Base-by-base conservation (phyloP, 441 rosid genomes). In the Populus tomentosa region DNA sequence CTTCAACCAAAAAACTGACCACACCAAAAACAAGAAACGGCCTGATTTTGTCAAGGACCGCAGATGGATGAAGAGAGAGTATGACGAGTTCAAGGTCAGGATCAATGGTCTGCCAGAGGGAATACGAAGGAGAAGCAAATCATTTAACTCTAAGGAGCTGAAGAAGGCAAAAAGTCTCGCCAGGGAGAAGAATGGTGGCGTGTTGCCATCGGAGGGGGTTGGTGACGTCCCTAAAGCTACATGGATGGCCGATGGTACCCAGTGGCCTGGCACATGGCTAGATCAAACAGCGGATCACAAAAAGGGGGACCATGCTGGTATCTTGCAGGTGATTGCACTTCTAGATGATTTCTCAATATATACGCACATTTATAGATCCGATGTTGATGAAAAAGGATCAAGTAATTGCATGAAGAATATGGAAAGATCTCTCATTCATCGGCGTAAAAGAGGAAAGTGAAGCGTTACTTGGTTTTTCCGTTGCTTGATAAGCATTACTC, bases 231-330 rank as follows among this genome's bases (percentile, higher is more conserved):
- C 77, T 6, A 85, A 89, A 67, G 98, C 98, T 35, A 94, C 97
- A 1, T 94, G 98, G 98, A 94, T 94, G 98, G 97, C 98, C 36
- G 97, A 94, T 73, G 97, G 97, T 11, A 92, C 97, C 4, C 97
- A 92, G 38, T 94, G 98, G 98, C 98, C 98, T 24, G 98, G 98
- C 1, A 91, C 97, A 0, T 94, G 98, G 98, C 84, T 85, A 71
- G 73, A 77, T 33, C 86, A 96, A 3, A 77, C 78, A 5, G 74
- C 91, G 20, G 97, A 92, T 77, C 97, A 94, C 72, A 2, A 86
- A 30, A 92, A 90, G 80, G 97, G 98, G 38, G 98, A 94, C 75
- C 98, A 94, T 75, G 96, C 96, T 1, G 97, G 97, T 18, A 94
- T 94, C 75, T 32, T 92, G 35, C 98, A 93, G 91, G 98, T 93